These are phyloP conservation scores for Acorus calamus DNA, from an alignment of 106 monocot species.

Conservation along the genomic window DNA sequence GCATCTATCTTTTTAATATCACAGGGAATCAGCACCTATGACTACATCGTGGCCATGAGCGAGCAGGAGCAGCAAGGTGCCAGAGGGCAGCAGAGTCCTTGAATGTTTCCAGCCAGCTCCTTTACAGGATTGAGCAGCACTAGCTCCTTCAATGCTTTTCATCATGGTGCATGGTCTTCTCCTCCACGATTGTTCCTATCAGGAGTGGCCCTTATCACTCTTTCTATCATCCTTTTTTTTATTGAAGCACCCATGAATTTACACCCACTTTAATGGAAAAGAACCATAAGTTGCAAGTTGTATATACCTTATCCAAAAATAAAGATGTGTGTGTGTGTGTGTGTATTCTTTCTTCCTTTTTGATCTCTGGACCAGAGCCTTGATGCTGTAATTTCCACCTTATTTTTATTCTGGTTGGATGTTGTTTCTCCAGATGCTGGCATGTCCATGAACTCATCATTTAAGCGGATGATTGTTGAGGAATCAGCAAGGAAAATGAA, in stretches of 20 bases:
- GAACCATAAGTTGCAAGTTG: too few species aligned
- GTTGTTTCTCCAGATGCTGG: conserved; percentile 59
- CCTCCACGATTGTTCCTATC: conserved; percentile 84
- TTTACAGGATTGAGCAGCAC: conserved; percentile 84
- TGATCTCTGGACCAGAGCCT: too few species aligned
- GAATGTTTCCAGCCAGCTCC: conserved; percentile 77
- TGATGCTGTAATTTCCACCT: not conserved
- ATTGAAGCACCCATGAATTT: too few species aligned
- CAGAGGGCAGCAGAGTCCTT: conserved; percentile 73
- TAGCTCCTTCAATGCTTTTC: conserved; percentile 71
- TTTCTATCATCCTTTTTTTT: too few species aligned
- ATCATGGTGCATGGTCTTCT: conserved; percentile 80
- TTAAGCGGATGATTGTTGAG: conserved; percentile 26
- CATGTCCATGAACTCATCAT: conserved; percentile 13
- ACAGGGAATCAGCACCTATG: conserved; percentile 95
- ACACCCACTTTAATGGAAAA: too few species aligned
- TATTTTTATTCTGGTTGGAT: conserved; percentile 53
- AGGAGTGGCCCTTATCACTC: conserved; percentile 27
- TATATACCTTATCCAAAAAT: too few species aligned
- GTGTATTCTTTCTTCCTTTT: not conserved
- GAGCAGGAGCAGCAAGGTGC: conserved; percentile 55
- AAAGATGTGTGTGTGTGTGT: too few species aligned
- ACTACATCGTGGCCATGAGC: conserved; percentile 88
- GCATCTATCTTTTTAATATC: not conserved
- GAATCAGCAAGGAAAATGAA: conserved; percentile 19